These are phyloP conservation scores for Neovahlkampfia damariscottae DNA, from an alignment of 78 protist species.

Conservation along the genomic window DNA sequence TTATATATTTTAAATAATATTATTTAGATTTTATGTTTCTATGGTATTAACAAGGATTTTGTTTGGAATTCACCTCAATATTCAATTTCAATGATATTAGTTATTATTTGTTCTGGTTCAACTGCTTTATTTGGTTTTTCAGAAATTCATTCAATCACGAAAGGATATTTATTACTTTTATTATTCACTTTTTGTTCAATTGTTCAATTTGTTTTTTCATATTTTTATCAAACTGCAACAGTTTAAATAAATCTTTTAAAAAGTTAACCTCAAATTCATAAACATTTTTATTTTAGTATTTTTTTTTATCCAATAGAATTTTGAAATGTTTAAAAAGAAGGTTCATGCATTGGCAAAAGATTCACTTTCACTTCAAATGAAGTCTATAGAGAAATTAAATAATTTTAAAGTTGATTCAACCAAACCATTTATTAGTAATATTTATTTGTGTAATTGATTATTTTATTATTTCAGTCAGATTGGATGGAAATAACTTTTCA, in stretches of 20 bases:
- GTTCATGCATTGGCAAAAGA: background rate
- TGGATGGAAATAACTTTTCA: no score
- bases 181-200: background rate
- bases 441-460: no score
- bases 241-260: background rate
- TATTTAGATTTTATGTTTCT: constrained; percentile 36
- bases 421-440: no score
- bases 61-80: background rate
- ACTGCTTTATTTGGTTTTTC: background rate
- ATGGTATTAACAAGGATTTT: constrained; percentile 31
- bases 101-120: background rate
- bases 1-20: background rate
- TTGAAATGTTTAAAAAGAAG: background rate
- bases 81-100: background rate
- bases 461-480: no score
- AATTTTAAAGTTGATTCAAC: no score
- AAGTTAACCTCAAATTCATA: background rate
- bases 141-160: background rate
- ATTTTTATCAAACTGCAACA: background rate
- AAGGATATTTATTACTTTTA: background rate
- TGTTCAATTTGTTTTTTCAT: background rate
- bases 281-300: background rate
- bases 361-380: no score
- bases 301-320: background rate
- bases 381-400: no score